Base-by-base conservation (phyloP, 176 grass and related monocot species). In the Miscanthus lutarioriparius region DNA sequence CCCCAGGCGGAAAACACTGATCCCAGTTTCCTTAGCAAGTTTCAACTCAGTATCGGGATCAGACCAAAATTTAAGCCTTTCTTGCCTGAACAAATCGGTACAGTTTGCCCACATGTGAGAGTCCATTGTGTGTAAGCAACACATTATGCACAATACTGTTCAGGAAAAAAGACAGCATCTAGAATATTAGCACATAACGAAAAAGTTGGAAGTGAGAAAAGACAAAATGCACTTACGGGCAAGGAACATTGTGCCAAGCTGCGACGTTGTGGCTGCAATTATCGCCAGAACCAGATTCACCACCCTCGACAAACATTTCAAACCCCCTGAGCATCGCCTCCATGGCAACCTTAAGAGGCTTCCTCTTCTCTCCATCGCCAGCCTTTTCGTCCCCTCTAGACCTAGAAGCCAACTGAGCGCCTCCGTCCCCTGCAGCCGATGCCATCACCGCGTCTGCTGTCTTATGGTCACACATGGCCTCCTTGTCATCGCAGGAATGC, bases 31-130 rank as follows among this genome's bases (percentile, higher is more conserved):
- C 76, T 98, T 98, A 41, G 91, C 96, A 72, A 98, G 89, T 85
- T 98, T 91, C 64, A 98, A 91, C 74, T 98, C 96, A 37, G 77
- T 90, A 63, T 98, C 93, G 56, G 96, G 96, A 83, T 98, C 93
- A 13, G 96, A 98, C 96, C 96, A 98, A 92, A 98, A 98, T 84
- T 85, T 93, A 70, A 98, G 87, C 77, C 96, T 86, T 84, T 95
- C 96, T 62, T 95, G 82, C 86, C 96, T 98, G 79, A 70, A 77
- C 17, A 88, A 81, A 83, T 30, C 7, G 16, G 48, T 58, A 63
- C 27, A 74, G 14, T 47, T 72, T 82, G 67, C 40, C 64, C 10
- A 78, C 14, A 67, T 79, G 59, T 84, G 25, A 84, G 80, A 78
- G 5, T 79, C 47, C 44, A 74, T 84, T 44, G 4, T 19, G 2